Percentiles rank a stretch among this genome's conserved stretches.
phyloP scores from a whole-genome alignment of 176 grass and related monocot genomes.

The Chloris gayana region DNA sequence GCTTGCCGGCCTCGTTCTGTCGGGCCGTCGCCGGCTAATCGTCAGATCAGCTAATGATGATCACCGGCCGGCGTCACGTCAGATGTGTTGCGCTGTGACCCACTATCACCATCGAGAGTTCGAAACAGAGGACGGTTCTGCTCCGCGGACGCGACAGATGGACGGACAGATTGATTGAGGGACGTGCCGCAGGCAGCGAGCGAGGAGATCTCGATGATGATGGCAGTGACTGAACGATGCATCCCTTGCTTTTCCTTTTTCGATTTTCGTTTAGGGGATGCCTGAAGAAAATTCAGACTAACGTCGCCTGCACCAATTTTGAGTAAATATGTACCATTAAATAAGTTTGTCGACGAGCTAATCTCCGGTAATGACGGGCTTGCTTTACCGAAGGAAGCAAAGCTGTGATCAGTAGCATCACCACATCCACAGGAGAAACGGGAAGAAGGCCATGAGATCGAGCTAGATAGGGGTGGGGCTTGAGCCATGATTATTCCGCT shows the following conservation, averaged over 20 bases:
- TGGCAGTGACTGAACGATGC: not conserved
- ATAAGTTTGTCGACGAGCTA: too few species aligned
- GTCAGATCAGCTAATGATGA: slow-evolving; percentile 38
- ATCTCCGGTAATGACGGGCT: not conserved
- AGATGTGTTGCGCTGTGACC: not conserved
- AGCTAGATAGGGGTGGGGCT: slow-evolving; percentile 13
- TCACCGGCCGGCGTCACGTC: slow-evolving; percentile 35
- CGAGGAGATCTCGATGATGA: slow-evolving; percentile 12
- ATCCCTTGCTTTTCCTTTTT: not conserved
- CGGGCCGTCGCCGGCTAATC: slow-evolving; percentile 1
- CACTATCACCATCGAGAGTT: slow-evolving; percentile 24
- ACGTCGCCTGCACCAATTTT: not conserved
- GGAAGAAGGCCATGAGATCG: not conserved
- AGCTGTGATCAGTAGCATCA: not conserved
- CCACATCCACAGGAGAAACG: not conserved
- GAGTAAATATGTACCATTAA: too few species aligned
- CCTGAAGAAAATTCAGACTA: not conserved
- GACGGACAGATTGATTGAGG: slow-evolving; percentile 30
- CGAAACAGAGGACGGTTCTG: slow-evolving; percentile 19
- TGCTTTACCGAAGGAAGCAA: not conserved
- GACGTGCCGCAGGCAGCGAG: not conserved
- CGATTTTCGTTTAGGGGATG: not conserved
- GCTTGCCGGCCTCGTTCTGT: not conserved
- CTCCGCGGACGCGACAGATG: not conserved
- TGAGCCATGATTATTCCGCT: slow-evolving; percentile 25